These are phyloP conservation scores for Evernia prunastri DNA, from an alignment of 495 filamentous ascomycete genomes.

Conservation along the genomic window DNA sequence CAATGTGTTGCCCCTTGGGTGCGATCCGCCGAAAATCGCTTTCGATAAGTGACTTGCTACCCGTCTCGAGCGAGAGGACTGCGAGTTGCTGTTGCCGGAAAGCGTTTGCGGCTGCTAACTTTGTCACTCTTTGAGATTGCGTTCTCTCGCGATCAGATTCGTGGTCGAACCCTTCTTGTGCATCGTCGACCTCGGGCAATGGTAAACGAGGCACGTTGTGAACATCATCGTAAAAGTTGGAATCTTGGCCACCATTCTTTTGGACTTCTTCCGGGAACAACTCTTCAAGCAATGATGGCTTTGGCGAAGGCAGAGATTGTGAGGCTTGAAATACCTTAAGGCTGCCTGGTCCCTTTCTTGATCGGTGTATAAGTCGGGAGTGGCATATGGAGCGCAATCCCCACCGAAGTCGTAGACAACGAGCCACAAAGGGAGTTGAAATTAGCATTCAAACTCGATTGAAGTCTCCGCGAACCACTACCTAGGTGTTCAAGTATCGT, in stretches of 20 bases:
- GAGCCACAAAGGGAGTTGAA: background rate
- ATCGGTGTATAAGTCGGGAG: conserved; percentile 9
- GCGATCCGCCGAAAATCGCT: conserved; percentile 58
- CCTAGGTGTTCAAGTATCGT: background rate
- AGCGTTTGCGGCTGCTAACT: conserved; percentile 19
- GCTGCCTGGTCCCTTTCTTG: background rate
- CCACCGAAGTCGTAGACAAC: background rate
- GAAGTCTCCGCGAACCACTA: background rate
- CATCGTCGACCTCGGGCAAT: conserved; percentile 20
- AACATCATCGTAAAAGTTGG: background rate
- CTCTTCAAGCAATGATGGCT: conserved; percentile 46
- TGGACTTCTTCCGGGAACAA: conserved; percentile 49
- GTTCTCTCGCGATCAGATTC: conserved; percentile 3
- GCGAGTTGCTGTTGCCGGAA: conserved; percentile 24
- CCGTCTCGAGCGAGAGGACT: conserved; percentile 45
- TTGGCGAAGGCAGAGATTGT: background rate
- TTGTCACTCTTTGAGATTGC: background rate
- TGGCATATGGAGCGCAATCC: conserved; percentile 4
- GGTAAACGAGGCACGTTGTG: conserved; percentile 30
- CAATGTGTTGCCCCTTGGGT: conserved; percentile 54
- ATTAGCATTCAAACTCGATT: conserved; percentile 8
- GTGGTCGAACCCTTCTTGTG: conserved; percentile 2
- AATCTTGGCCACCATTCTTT: background rate
- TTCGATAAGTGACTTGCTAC: conserved; percentile 48
- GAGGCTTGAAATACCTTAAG: background rate